Percentiles rank a stretch among this genome's conserved stretches.
Evolutionary conservation across 257 asterid genomes (phyloP).

Genomic region (Primulina tabacum): DNA sequence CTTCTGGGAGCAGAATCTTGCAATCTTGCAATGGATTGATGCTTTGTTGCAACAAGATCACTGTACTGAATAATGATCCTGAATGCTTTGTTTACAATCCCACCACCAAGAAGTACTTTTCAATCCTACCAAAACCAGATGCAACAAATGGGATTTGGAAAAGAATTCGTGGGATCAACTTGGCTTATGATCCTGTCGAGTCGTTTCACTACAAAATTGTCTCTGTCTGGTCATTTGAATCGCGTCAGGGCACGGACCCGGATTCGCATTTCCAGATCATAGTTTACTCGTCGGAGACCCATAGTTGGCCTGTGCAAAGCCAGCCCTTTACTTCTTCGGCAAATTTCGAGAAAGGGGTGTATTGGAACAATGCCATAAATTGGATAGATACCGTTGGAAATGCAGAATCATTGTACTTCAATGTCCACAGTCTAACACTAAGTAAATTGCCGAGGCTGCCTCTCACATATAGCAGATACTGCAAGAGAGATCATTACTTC

Average conservation of each 20-base stretch:
- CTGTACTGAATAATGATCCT: background rate
- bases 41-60: conserved; percentile 27
- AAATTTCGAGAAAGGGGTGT: conserved; percentile 20
- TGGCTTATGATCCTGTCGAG: conserved; percentile 34
- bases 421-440: conserved; percentile 18
- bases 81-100: conserved; percentile 32
- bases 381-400: conserved; percentile 11
- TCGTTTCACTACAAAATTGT: conserved; percentile 32
- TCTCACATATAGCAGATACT: too few species aligned
- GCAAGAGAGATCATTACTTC: conserved; percentile 13
- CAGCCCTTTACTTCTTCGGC: conserved; percentile 8
- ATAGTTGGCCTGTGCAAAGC: conserved; percentile 34
- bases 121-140: conserved; percentile 27
- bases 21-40: conserved; percentile 44
- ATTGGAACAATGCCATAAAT: conserved; percentile 30
- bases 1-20: conserved; percentile 26
- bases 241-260: background rate
- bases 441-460: conserved; percentile 14
- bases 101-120: conserved; percentile 19
- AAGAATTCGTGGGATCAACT: conserved; percentile 22
- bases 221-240: conserved; percentile 11
- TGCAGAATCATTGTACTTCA: conserved; percentile 22
- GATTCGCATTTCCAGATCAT: conserved; percentile 22
- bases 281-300: conserved; percentile 34
- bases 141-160: background rate